Percentiles rank a stretch among this genome's conserved stretches.
These are phyloP conservation scores for Moesziomyces aphidis DNA, from an alignment of 1,284 basidiomycete species.

Conservation along the genomic window DNA sequence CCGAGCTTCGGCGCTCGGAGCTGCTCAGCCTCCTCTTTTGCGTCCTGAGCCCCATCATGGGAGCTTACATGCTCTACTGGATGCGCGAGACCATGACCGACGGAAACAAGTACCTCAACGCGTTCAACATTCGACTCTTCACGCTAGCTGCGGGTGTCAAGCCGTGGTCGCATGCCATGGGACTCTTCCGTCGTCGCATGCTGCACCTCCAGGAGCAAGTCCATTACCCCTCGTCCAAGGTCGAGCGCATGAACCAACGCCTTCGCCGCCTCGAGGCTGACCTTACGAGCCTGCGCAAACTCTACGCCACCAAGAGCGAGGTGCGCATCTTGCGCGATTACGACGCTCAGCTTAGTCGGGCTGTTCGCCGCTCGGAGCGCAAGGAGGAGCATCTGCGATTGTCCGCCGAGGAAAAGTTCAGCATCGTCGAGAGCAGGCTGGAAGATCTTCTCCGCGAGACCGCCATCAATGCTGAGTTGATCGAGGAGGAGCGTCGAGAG, in stretches of 20 bases:
- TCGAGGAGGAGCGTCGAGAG: conserved; percentile 60
- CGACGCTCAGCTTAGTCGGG: conserved; percentile 64
- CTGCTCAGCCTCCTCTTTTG: conserved; percentile 62
- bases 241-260: conserved; percentile 63
- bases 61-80: conserved; percentile 66
- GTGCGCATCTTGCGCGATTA: conserved; percentile 65
- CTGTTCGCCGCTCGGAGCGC: conserved; percentile 63
- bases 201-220: conserved; percentile 64
- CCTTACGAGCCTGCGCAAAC: conserved; percentile 50
- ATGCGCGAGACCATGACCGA: conserved; percentile 65
- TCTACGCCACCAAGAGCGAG: conserved; percentile 65
- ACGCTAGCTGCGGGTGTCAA: conserved; percentile 67
- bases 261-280: conserved; percentile 65
- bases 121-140: conserved; percentile 67
- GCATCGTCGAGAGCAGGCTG: conserved; percentile 57
- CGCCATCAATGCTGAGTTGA: conserved; percentile 65
- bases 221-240: conserved; percentile 61
- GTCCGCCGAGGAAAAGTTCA: conserved; percentile 60
- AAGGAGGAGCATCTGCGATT: conserved; percentile 61
- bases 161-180: conserved; percentile 60
- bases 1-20: conserved; percentile 65
- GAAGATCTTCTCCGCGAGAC: conserved; percentile 62
- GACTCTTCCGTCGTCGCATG: conserved; percentile 50
- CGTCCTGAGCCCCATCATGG: conserved; percentile 63
- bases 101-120: conserved; percentile 63